Evolutionary conservation across 228 moss, liverwort and hornwort species (phyloP), one percentile per base, ranked within the genome.

Genomic region (Sphagnum magellanicum): DNA sequence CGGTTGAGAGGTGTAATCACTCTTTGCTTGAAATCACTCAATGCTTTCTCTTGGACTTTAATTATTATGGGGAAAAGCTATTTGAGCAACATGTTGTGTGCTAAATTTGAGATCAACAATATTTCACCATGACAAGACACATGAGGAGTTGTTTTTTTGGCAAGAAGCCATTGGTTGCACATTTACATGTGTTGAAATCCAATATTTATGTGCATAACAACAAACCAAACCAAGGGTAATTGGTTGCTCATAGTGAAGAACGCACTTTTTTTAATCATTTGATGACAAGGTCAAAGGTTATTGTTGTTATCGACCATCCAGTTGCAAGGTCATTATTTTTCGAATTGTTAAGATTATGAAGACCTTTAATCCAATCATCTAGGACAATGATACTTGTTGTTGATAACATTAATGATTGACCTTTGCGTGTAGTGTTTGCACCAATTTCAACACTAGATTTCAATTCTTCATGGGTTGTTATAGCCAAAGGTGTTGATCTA

Each of bases 1-100:
- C 67, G 1, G 53, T 8, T 0, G 51, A 78, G 49, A 12, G 66
- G 0, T 51, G 60, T 17, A 70, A 78, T 32, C 15, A 58, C 14
- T 57, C 74, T 0, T 49, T 78, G 4, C 5, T 70, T 1, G 63
- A 70, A 0, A 48, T 5, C 5, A 52, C 66, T 17, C 0, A 13
- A 4, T 52, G 59, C 58, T 61, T 77, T 61, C 9, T 73, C 4
- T 13, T 64, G 14, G 50, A 52, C 0, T 47, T 13, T 48, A 55
- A 6, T 16, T 11, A 7, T 68, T 72, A 16, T 77, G 62, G 77
- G 72, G 52, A 10, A 47, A 73, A 73, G 77, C 68, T 10, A 8
- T 78, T 1, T 16, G 48, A 1, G 68, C 60, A 7, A 61, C 73
- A 11, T 32, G 5, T 50, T 50, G 10, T 7, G 55, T 76, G 0